Evolutionary conservation across 2,329 filamentous ascomycete genomes (phyloP), one percentile per base, ranked within the genome.

Genomic region (Nakataea oryzae): DNA sequence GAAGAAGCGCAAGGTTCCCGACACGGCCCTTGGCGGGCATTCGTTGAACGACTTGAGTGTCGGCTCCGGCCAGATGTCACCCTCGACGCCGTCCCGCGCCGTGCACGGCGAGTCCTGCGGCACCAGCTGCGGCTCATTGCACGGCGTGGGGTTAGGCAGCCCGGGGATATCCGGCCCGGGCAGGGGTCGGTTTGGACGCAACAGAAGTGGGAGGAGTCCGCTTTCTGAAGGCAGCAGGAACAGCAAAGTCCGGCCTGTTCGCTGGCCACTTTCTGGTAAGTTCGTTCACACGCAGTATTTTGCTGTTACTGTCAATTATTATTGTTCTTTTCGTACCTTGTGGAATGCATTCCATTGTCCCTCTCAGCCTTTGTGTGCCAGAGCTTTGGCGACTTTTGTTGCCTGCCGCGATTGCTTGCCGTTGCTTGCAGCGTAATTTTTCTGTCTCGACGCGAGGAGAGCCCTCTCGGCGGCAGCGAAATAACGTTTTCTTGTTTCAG

Each of bases 1-100:
- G 76, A 99, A 97, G 79, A 97, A 99, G 75, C 85, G 95, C 67
- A 99, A 99, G 76, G 97, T 99, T 50, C 95, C 95, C 0, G 89
- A 90, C 69, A 80, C 86, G 17, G 83, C 74, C 3, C 67, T 81
- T 26, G 77, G 75, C 60, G 74, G 75, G 8, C 79, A 82, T 64
- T 69, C 70, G 4, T 66, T 75, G 24, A 73, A 69, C 55, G 76
- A 79, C 32, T 61, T 70, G 26, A 50, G 41, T n/a, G 29, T 58
- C 21, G 59, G 59, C 13, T 30, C 59, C 32, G 65, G 63, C 21
- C 59, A 61, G 54, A 34, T 55, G n/a, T 41, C 59, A n/a, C 59
- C 59, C 4, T 61, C 59, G 9, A 61, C 59, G 24, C 59, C 59
- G 27, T 17, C 54, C 21, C 59, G 59, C n/a, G 50, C 54, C 11